These are phyloP conservation scores for Phytopythium vexans DNA, from an alignment of 352 stramenopile species.

Conservation along the genomic window DNA sequence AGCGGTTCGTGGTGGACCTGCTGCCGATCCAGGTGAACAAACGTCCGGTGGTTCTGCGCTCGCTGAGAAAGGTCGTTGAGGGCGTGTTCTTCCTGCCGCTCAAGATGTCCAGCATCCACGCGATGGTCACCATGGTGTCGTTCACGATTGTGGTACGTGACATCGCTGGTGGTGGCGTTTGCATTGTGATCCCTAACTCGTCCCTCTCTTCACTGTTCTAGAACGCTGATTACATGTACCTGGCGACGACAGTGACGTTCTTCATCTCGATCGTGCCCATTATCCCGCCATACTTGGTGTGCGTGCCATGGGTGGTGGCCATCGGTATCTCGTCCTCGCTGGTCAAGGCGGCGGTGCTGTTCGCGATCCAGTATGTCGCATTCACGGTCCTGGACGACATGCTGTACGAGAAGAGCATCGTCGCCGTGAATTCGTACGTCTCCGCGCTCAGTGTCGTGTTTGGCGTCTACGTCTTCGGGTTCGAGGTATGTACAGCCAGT, in stretches of 20 bases:
- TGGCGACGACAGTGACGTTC: slow-evolving; percentile 83
- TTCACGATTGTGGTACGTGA: slow-evolving; percentile 75
- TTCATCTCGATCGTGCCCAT: slow-evolving; percentile 89
- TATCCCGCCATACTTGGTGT: slow-evolving; percentile 84
- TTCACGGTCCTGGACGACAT: slow-evolving; percentile 86
- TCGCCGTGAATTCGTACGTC: slow-evolving; percentile 83
- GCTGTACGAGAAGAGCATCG: slow-evolving; percentile 87
- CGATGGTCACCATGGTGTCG: slow-evolving; percentile 85
- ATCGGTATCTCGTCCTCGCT: slow-evolving; percentile 79
- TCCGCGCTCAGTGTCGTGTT: slow-evolving; percentile 85
- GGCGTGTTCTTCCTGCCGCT: slow-evolving; percentile 86
- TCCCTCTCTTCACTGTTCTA: slow-evolving; percentile 10
- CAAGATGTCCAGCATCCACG: slow-evolving; percentile 87
- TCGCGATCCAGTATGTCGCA: slow-evolving; percentile 81
- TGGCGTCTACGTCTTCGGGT: slow-evolving; percentile 84
- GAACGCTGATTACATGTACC: slow-evolving; percentile 85
- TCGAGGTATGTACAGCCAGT: slow-evolving; percentile 45
- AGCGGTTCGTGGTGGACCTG: slow-evolving; percentile 77
- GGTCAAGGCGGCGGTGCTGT: slow-evolving; percentile 75
- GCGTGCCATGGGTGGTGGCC: slow-evolving; percentile 76
- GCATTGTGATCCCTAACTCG: slow-evolving; percentile 1
- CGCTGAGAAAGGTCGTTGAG: slow-evolving; percentile 77
- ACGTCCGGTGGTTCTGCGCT: slow-evolving; percentile 62
- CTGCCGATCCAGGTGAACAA: slow-evolving; percentile 76
- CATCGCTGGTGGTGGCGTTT: too few relatives aligned